Evolutionary conservation across 352 stramenopile species (phyloP), one percentile per base, ranked within the genome.

Genomic region (Globisporangium cylindrosporum): DNA sequence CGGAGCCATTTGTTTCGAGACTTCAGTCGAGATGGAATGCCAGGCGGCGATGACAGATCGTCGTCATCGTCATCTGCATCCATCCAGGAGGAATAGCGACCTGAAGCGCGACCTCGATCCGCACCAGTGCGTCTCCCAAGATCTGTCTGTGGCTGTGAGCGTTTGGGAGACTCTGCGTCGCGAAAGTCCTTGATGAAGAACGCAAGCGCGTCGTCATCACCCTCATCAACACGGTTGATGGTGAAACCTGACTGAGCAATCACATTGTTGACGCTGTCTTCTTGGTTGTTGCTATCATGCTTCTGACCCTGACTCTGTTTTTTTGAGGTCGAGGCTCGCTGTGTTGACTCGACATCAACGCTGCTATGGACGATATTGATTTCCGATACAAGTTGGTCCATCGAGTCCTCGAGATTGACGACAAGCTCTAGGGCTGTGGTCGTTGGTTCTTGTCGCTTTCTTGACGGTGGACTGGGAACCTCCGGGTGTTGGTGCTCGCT

Each of bases 161-260:
- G 51, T 27, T 20, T 32, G 5, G 24, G 5, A 57, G 59, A 32
- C 24, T 49, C 36, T 69, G 58, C 59, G 56, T 36, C 32, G 2
- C 38, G 64, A 58, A 76, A 59, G 61, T 49, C 62, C 12, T 65
- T 58, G 24, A 89, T 62, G 24, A 82, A 77, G 55, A 90, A 88
- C 5, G 67, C 76, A 14, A 77, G 62, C 3, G 70, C 53, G 8
- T 88, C 76, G 34, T 82, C 68, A 2, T 72, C 70, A 9, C 67
- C 43, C 22, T 70, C 66, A 2, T 75, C 68, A 4, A 55, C 68
- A 9, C 61, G 57, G 32, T 20, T 46, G n/a, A 57, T 55, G 7
- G 27, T 41, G 51, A 5, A n/a, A 3, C 14, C 34, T 14, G 22
- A 12, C 38, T 48, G 22, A 15, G 25, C 24, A 34, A 5, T 20